A percentile compares a stretch with the other conserved stretches of the same genome.
Evolutionary conservation across 2,329 filamentous ascomycete genomes (phyloP).

Genomic region (Teratosphaeria nubilosa): DNA sequence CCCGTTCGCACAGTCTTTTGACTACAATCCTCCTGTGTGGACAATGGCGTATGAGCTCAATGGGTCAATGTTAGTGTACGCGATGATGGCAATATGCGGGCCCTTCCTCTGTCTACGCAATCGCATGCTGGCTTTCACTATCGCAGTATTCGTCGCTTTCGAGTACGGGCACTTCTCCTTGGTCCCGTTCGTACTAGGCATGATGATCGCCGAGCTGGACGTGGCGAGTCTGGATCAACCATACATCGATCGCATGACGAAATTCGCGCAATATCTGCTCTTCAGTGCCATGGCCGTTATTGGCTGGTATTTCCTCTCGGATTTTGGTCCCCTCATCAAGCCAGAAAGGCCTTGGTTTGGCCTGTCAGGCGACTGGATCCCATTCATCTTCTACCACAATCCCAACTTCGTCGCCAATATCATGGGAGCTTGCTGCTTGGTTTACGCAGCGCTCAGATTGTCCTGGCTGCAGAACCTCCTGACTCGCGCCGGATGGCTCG

Average conservation of each 20-base stretch:
- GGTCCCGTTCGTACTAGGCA: constrained; percentile 32
- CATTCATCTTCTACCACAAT: neutral
- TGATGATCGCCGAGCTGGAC: constrained; percentile 50
- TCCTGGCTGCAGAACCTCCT: constrained; percentile 43
- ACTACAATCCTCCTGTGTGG: constrained; percentile 30
- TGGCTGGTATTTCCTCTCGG: constrained; percentile 15
- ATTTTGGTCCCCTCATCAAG: neutral
- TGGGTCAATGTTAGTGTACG: constrained; percentile 54
- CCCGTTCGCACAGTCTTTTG: constrained; percentile 40
- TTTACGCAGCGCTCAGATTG: constrained; percentile 41
- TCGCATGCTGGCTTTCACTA: constrained; percentile 10
- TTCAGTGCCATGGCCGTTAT: constrained; percentile 43
- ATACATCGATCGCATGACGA: neutral
- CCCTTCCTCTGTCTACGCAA: constrained; percentile 41
- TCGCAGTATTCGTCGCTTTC: constrained; percentile 33
- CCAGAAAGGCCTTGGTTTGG: neutral
- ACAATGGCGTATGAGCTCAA: constrained; percentile 53
- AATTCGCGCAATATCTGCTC: neutral
- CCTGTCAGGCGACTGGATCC: neutral
- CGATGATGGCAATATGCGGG: constrained; percentile 29
- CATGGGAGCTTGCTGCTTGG: constrained; percentile 43
- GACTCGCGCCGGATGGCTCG: constrained; percentile 44
- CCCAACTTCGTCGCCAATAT: constrained; percentile 7
- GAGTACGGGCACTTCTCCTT: constrained; percentile 37
- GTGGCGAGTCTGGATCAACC: neutral